These are phyloP conservation scores for Suillus cothurnatus DNA, from an alignment of 768 basidiomycete genomes.

Conservation along the genomic window DNA sequence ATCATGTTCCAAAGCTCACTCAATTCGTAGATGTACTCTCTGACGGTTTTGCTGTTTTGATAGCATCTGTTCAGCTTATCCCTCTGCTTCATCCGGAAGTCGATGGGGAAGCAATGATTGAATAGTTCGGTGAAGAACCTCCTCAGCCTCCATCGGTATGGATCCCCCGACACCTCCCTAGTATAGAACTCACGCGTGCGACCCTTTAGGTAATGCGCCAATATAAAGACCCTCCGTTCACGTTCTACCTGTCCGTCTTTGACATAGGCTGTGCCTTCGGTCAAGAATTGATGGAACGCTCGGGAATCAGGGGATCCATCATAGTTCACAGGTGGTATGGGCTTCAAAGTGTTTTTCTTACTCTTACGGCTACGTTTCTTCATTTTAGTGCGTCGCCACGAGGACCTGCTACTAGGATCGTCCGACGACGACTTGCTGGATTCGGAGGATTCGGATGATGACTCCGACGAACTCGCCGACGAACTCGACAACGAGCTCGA, in stretches of 20 bases:
- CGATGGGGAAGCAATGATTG: slow-evolving; percentile 39
- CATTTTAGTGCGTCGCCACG: background rate
- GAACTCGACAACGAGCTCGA: too few relatives aligned
- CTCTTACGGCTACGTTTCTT: background rate
- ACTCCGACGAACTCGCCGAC: too few relatives aligned
- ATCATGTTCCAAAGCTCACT: slow-evolving; percentile 37
- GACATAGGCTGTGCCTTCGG: slow-evolving; percentile 25
- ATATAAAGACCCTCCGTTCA: slow-evolving; percentile 19
- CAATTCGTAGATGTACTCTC: slow-evolving; percentile 37
- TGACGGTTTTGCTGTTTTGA: slow-evolving; percentile 32
- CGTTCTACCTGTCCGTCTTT: slow-evolving; percentile 19
- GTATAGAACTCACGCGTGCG: slow-evolving; percentile 37
- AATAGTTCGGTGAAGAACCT: slow-evolving; percentile 38
- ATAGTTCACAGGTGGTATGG: slow-evolving; percentile 27
- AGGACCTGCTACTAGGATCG: too few relatives aligned
- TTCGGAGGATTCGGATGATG: too few relatives aligned
- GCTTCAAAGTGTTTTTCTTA: slow-evolving; percentile 20
- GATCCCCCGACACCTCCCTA: slow-evolving; percentile 27
- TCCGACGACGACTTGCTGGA: too few relatives aligned
- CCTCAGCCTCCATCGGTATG: slow-evolving; percentile 28
- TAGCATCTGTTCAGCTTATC: slow-evolving; percentile 21
- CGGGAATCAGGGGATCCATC: slow-evolving; percentile 26
- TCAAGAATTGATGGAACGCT: slow-evolving; percentile 29
- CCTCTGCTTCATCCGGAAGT: slow-evolving; percentile 24
- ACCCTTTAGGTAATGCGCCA: slow-evolving; percentile 33